Base-by-base conservation (phyloP, 2,329 filamentous ascomycete genomes). In the Arthrobotrys pseudoclavata region DNA sequence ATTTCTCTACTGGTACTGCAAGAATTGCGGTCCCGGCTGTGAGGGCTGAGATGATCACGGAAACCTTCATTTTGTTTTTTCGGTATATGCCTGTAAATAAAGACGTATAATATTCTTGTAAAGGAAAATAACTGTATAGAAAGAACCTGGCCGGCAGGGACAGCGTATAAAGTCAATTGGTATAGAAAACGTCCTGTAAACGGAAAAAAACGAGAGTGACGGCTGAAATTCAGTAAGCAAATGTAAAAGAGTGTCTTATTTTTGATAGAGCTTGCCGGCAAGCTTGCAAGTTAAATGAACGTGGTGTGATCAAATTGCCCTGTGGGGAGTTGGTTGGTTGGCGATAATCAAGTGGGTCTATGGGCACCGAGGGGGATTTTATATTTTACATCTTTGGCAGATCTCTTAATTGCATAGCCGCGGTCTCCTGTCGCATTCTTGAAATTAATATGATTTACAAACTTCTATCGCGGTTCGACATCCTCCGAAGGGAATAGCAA, bases 31-130 rank as follows among this genome's bases (percentile, higher is more conserved):
- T 53, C 12, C 69, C 69, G 4, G 63, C 37, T 24, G 22, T 12
- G 55, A 72, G 60, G 13, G 69, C 55, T 9, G 61, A 66, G 26
- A 72, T 15, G 52, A 71, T 42, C 37, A 72, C 22, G 13, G 69
- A 66, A 62, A 66, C 26, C 61, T 72, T 72, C 69, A 72, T 72
- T 50, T 60, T 37, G 31, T 40, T n/a, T 40, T 15, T 18, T 18
- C 1, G 15, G 4, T 45, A 9, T 20, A 18, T 1, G 15, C 20
- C 1, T 45, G n/a, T 45, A 3, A 12, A 7, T 10, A 9, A n/a
- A 15, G 31, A 31, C 15, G 13, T 37, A n/a, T 37, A n/a, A 34
- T 34, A 12, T 34, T 37, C 52, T 57, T 37, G 20, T 29, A n/a
- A 60, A 4, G 18, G 20, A 18, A n/a, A 24, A 20, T 60, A 18